phyloP scores from a whole-genome alignment of 768 basidiomycete genomes.

The Collybia nuda region DNA sequence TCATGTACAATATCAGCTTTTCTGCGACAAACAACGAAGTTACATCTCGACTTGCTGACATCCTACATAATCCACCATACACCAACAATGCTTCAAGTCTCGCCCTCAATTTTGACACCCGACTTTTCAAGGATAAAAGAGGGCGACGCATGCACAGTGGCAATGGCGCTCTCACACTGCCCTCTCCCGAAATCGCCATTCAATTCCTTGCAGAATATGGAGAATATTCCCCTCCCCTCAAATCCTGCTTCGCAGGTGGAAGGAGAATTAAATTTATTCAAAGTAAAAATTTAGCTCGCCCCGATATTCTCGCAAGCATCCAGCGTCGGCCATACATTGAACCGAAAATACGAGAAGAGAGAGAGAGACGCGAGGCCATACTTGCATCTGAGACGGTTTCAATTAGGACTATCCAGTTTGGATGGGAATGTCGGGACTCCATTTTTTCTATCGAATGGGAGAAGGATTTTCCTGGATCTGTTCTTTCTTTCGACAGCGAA shows the following conservation, averaged over 20 bases:
- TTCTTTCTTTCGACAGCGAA: slow-evolving; percentile 38
- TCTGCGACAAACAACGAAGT: slow-evolving; percentile 27
- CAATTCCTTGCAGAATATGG: slow-evolving; percentile 45
- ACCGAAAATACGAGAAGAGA: slow-evolving; percentile 32
- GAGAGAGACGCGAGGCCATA: slow-evolving; percentile 26
- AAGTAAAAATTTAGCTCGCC: slow-evolving; percentile 25
- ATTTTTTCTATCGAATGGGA: slow-evolving; percentile 63
- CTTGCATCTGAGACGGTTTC: slow-evolving; percentile 27
- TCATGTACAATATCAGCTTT: slow-evolving; percentile 36
- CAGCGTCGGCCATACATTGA: slow-evolving; percentile 38
- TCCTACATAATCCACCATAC: slow-evolving; percentile 48
- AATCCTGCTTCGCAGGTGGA: slow-evolving; percentile 25
- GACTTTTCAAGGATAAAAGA: slow-evolving; percentile 40
- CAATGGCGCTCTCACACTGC: slow-evolving; percentile 47
- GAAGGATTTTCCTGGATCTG: slow-evolving; percentile 20
- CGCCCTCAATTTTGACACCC: slow-evolving; percentile 54
- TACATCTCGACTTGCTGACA: slow-evolving; percentile 32
- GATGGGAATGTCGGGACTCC: slow-evolving; percentile 61
- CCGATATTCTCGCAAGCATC: slow-evolving; percentile 38
- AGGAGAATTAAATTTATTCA: slow-evolving; percentile 29
- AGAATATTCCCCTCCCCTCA: slow-evolving; percentile 8
- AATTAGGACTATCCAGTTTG: slow-evolving; percentile 50
- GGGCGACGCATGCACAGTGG: slow-evolving; percentile 34
- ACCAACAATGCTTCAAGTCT: slow-evolving; percentile 15
- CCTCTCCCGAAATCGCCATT: slow-evolving; percentile 33